A percentile compares a stretch with the other conserved stretches of the same genome.
These are phyloP conservation scores for Phlyctochytrium bullatum DNA, from an alignment of 192 early-diverging fungal species.

Conservation along the genomic window DNA sequence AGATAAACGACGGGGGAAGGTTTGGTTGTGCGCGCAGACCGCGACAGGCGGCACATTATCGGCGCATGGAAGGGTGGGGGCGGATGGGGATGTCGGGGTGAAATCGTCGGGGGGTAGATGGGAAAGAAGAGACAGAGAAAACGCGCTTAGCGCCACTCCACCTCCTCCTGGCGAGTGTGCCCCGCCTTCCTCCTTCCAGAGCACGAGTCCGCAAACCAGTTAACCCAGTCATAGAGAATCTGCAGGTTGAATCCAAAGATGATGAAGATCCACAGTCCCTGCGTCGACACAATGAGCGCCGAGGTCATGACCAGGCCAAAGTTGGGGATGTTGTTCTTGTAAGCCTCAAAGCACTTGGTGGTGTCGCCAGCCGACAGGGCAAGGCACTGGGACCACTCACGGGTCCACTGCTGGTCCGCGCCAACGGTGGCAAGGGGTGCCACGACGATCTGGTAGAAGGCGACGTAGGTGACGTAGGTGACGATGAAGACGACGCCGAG, in stretches of 20 bases:
- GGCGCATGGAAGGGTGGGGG: not conserved
- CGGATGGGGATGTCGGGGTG: not conserved
- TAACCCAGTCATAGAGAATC: slow-evolving; percentile 7
- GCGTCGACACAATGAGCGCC: not conserved
- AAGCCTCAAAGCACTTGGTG: not conserved
- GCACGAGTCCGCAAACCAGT: not conserved
- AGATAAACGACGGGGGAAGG: not conserved
- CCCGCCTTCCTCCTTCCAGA: slow-evolving; percentile 1
- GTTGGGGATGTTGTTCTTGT: slow-evolving; percentile 12
- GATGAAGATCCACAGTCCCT: slow-evolving; percentile 29
- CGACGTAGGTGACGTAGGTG: slow-evolving; percentile 23
- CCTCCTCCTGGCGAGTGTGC: not conserved
- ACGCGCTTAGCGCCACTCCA: not conserved
- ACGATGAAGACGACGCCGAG: slow-evolving; percentile 22
- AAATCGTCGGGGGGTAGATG: too few relatives aligned
- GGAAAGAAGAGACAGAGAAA: too few relatives aligned
- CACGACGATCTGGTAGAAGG: slow-evolving; percentile 3
- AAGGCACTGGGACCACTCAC: not conserved
- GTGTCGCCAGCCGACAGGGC: slow-evolving; percentile 10
- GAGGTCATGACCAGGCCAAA: slow-evolving; percentile 9
- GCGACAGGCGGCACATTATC: not conserved
- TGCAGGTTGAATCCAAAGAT: slow-evolving; percentile 21
- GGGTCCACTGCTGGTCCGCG: not conserved
- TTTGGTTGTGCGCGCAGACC: not conserved
- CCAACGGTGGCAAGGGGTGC: not conserved